Conservation (phyloP, 1,284 basidiomycete genomes). For the Sporisorium reilianum region DNA sequence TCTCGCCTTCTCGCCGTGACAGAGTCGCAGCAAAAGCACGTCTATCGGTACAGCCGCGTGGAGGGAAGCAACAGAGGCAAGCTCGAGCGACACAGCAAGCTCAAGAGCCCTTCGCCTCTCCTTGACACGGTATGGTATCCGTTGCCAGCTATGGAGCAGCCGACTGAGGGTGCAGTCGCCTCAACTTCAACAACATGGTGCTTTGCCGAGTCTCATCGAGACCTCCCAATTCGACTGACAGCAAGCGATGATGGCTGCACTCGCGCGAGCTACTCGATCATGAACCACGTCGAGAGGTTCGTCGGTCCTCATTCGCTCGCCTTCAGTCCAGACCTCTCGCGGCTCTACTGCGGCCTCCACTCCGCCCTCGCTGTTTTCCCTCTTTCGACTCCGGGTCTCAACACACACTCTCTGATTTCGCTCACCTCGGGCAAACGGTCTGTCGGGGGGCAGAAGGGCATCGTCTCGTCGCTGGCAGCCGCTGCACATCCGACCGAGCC, state of each 20-base stretch:
- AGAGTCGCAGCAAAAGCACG: constrained; percentile 49
- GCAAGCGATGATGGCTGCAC: constrained; percentile 31
- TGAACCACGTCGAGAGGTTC: constrained; percentile 61
- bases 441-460: constrained; percentile 42
- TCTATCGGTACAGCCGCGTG: constrained; percentile 14
- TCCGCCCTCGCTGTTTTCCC: constrained; percentile 42
- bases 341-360: constrained; percentile 52
- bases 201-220: constrained; percentile 51
- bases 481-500: constrained; percentile 17
- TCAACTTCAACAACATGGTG: constrained; percentile 40
- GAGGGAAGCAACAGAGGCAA: background rate
- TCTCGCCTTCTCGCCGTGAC: constrained; percentile 45
- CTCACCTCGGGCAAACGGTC: constrained; percentile 25
- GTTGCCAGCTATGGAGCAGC: constrained; percentile 22
- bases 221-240: constrained; percentile 53
- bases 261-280: constrained; percentile 56
- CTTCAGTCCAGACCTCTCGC: constrained; percentile 54
- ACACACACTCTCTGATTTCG: constrained; percentile 41
- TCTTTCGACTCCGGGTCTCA: constrained; percentile 51
- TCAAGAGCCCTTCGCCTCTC: constrained; percentile 42
- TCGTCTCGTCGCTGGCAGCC: constrained; percentile 49
- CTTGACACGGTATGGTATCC: constrained; percentile 61
- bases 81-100: background rate
- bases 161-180: background rate
- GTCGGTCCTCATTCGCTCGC: constrained; percentile 53